phyloP scores from a whole-genome alignment of 1,284 basidiomycete species.

The Pyrrhoderma noxium region DNA sequence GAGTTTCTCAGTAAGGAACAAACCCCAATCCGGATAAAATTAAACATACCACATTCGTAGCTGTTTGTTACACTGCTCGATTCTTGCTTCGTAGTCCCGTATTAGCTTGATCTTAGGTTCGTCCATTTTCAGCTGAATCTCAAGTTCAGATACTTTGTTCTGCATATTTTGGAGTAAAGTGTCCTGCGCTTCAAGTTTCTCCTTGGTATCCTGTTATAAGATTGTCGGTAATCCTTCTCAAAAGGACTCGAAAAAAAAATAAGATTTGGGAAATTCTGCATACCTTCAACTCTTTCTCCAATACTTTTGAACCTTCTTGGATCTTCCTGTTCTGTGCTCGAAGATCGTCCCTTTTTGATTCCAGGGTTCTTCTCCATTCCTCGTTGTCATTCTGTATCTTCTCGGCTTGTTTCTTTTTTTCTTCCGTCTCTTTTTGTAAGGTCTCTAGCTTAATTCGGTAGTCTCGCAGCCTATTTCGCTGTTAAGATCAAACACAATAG shows the following conservation, averaged over 20 bases:
- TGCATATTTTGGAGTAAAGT: constrained; percentile 56
- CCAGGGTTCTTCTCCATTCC: constrained; percentile 66
- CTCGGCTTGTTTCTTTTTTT: constrained; percentile 57
- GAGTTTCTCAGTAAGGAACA: background rate
- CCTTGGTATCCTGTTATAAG: constrained; percentile 34
- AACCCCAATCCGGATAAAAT: background rate
- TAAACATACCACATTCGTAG: constrained; percentile 60
- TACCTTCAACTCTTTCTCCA: constrained; percentile 57
- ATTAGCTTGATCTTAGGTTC: constrained; percentile 68
- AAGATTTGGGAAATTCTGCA: constrained; percentile 12
- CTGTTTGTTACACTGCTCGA: constrained; percentile 63
- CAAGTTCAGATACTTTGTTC: constrained; percentile 50
- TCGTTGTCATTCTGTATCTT: constrained; percentile 59
- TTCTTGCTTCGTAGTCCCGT: constrained; percentile 64
- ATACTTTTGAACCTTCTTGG: constrained; percentile 50
- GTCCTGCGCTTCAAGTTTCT: constrained; percentile 59
- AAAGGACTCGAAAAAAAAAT: too few species aligned
- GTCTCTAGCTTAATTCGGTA: constrained; percentile 57
- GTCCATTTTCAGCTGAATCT: constrained; percentile 61
- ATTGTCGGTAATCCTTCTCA: background rate
- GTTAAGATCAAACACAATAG: background rate
- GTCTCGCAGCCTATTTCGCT: constrained; percentile 74
- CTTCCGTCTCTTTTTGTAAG: constrained; percentile 54
- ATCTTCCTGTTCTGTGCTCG: constrained; percentile 63
- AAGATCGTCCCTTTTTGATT: constrained; percentile 57